Evolutionary conservation across 2,329 filamentous ascomycete species (phyloP).

Genomic region (Coniella lustricola): DNA sequence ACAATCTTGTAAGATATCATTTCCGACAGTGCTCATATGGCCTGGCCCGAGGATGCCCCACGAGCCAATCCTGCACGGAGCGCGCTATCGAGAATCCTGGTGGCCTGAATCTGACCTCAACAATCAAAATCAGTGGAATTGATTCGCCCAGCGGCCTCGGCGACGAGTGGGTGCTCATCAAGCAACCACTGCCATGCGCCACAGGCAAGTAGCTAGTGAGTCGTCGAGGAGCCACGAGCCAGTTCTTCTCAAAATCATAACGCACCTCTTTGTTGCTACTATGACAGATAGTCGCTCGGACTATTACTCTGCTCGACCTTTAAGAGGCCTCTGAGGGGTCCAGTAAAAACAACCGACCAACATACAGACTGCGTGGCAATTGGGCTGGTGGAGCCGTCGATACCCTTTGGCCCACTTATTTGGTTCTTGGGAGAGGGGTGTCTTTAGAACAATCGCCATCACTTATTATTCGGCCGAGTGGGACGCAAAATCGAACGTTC

Average conservation of each 20-base stretch:
- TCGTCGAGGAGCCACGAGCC: background rate
- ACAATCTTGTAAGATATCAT: background rate
- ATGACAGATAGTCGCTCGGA: no score
- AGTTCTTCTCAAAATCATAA: background rate
- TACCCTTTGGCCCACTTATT: conserved; percentile 8
- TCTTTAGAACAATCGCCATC: background rate
- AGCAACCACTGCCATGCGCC: conserved; percentile 14
- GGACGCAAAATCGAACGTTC: conserved; percentile 8
- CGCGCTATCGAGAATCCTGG: background rate
- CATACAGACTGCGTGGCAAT: no score
- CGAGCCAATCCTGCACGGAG: conserved; percentile 3
- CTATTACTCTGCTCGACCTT: no score
- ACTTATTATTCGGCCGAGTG: conserved; percentile 12
- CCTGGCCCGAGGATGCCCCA: conserved; percentile 2
- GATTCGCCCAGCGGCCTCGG: conserved; percentile 6
- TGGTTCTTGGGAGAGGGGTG: conserved; percentile 7
- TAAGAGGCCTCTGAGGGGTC: no score
- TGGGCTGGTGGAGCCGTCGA: conserved; percentile 11
- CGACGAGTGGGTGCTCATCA: conserved; percentile 11
- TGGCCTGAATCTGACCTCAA: conserved; percentile 6
- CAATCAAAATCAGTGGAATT: no score
- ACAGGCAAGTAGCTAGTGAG: conserved; percentile 4
- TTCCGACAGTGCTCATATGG: background rate
- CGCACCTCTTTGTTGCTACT: background rate
- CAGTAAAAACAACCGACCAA: no score